Evolutionary conservation across 768 basidiomycete species (phyloP), one percentile per base, ranked within the genome.

Genomic region (Russula earlei): DNA sequence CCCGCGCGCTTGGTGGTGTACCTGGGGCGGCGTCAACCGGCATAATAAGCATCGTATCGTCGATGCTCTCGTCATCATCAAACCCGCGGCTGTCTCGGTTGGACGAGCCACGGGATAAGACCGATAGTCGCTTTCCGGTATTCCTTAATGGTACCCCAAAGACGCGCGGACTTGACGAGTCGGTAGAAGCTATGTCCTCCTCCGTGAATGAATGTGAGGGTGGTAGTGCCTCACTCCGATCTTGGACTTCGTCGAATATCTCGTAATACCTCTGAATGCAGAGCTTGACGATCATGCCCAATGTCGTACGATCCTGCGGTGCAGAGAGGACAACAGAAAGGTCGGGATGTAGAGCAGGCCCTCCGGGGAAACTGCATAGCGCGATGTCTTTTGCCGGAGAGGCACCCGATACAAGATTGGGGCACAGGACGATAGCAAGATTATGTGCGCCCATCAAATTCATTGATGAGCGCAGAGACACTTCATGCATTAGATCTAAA

Each of bases 381-480:
- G 76, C 72, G 48, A 90, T 84, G 64, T 91, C 90, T 27, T 77
- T 77, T 51, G 80, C 69, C 15, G 84, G 82, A 62, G 79, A 89
- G 6, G 80, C 67, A 57, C 87, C 73, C 56, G 81, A 81, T 54
- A 91, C 78, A 45, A 92, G 80, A 63, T 91, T 93, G 7, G 91
- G 91, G 54, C 77, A 79, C 34, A 92, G 71, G 14, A 91, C 87
- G 53, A 92, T 74, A 11, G 89, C 77, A 40, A 92, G 82, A 64
- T 93, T 93, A 59, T 83, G 77, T 11, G 88, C 85, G 62, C 87
- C 84, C 91, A 93, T 93, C 34, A 78, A 75, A 64, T 92, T 92
- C 6, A 71, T 72, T 2, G 75, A 72, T 2, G 86, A 75, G 6
- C 79, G 81, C 17, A 84, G 69, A 1, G 88, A 86, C 14, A 91